Conservation (phyloP, 169 alveolate species). For the Cryptosporidium viatorum region DNA sequence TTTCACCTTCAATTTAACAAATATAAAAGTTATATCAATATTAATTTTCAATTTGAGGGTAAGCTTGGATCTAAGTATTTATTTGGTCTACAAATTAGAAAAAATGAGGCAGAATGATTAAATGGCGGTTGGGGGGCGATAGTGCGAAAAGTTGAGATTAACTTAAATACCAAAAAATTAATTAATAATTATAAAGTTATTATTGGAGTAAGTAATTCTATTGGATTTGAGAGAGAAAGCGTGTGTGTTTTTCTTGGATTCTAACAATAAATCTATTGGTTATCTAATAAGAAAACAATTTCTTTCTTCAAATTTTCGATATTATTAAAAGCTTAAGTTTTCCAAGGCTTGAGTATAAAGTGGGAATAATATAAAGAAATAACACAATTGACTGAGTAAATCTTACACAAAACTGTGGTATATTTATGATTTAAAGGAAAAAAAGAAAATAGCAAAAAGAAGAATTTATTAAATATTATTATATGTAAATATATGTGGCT, state of each 20-base stretch:
- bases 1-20: too few relatives aligned
- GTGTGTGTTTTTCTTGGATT: background rate
- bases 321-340: background rate
- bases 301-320: too few relatives aligned
- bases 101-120: background rate
- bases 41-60: background rate
- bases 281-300: background rate
- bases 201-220: background rate
- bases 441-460: background rate
- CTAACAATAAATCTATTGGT: background rate
- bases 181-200: background rate
- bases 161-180: background rate
- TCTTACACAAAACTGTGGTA: background rate
- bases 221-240: background rate
- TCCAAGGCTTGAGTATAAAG: background rate
- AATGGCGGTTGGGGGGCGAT: background rate
- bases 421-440: background rate
- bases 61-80: background rate
- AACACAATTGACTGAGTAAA: background rate
- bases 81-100: background rate
- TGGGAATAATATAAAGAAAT: too few relatives aligned
- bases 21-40: too few relatives aligned
- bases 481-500: constrained; percentile 52
- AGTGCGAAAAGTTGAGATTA: background rate
- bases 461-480: background rate